Conservation (phyloP, 345 rosid genomes). For the Litchi chinensis region DNA sequence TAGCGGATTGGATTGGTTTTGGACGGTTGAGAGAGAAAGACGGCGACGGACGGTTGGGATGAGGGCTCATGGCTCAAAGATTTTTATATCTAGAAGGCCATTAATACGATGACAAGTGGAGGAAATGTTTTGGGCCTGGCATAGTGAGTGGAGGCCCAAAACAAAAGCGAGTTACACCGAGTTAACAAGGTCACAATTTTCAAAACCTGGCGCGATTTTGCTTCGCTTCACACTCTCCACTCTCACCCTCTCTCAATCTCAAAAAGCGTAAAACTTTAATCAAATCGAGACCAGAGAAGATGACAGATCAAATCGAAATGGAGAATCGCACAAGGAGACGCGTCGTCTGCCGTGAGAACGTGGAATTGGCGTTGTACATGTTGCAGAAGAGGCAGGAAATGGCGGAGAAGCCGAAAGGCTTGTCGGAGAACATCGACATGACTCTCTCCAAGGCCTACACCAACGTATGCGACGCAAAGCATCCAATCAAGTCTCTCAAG, state of each 20-base stretch:
- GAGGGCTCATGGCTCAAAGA: neutral
- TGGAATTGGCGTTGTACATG: constrained; percentile 58
- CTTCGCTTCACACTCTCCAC: neutral
- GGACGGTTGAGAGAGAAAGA: neutral
- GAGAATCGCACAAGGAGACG: constrained; percentile 40
- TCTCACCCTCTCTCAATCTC: neutral
- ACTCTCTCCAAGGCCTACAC: constrained; percentile 63
- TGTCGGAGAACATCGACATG: constrained; percentile 61
- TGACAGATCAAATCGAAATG: constrained; percentile 37
- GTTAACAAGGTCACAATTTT: neutral
- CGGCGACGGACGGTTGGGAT: constrained; percentile 4
- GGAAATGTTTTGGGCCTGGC: neutral
- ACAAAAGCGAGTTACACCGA: neutral
- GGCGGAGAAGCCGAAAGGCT: constrained; percentile 65
- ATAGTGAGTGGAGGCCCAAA: neutral
- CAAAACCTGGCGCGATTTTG: constrained; percentile 31
- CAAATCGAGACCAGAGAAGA: neutral
- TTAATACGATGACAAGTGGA: no score
- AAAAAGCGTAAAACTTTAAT: neutral
- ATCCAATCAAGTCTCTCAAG: constrained; percentile 65
- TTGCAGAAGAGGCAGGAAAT: constrained; percentile 68
- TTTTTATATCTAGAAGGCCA: no score
- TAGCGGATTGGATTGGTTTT: neutral
- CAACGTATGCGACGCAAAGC: constrained; percentile 53
- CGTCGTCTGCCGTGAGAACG: constrained; percentile 59